phyloP scores from a whole-genome alignment of 352 stramenopile species.

The Phytophthora uliginosa region DNA sequence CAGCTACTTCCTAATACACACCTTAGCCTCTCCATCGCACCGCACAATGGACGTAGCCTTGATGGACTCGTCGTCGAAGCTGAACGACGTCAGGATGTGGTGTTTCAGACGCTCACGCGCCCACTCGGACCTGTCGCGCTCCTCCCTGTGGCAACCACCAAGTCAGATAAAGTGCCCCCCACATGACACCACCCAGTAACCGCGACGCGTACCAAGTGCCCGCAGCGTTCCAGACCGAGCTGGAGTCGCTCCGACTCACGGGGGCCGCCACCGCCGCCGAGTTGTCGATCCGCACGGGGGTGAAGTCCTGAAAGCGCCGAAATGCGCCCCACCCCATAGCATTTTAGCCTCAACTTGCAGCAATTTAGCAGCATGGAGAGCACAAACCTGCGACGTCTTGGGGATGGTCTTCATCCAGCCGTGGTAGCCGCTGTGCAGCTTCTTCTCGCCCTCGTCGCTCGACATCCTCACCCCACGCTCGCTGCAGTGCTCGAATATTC shows the following conservation, averaged over 20 bases:
- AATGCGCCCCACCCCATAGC: not conserved
- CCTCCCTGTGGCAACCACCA: slow-evolving; percentile 58
- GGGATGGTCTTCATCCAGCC: slow-evolving; percentile 91
- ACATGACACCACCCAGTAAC: slow-evolving; percentile 9
- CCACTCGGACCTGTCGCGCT: slow-evolving; percentile 87
- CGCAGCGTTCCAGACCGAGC: slow-evolving; percentile 85
- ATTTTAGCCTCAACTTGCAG: not conserved
- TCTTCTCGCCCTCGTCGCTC: slow-evolving; percentile 67
- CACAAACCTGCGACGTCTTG: slow-evolving; percentile 74
- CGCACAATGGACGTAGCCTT: slow-evolving; percentile 69
- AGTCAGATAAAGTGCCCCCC: slow-evolving; percentile 4
- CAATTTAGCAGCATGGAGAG: slow-evolving; percentile 3
- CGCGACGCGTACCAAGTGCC: slow-evolving; percentile 76
- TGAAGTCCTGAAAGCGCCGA: slow-evolving; percentile 70
- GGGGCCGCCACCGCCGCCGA: slow-evolving; percentile 19
- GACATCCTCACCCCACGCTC: slow-evolving; percentile 36
- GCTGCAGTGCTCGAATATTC: slow-evolving; percentile 31
- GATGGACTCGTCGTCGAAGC: slow-evolving; percentile 66
- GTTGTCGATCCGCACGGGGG: slow-evolving; percentile 74
- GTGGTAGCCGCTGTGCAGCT: slow-evolving; percentile 88
- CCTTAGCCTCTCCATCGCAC: slow-evolving; percentile 87
- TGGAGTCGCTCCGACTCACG: slow-evolving; percentile 40
- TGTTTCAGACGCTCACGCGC: slow-evolving; percentile 78
- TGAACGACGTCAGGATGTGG: slow-evolving; percentile 71
- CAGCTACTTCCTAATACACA: slow-evolving; percentile 24